Evolutionary conservation across 805 yeast genomes (phyloP).

Genomic region (Sungouiella thailandica): DNA sequence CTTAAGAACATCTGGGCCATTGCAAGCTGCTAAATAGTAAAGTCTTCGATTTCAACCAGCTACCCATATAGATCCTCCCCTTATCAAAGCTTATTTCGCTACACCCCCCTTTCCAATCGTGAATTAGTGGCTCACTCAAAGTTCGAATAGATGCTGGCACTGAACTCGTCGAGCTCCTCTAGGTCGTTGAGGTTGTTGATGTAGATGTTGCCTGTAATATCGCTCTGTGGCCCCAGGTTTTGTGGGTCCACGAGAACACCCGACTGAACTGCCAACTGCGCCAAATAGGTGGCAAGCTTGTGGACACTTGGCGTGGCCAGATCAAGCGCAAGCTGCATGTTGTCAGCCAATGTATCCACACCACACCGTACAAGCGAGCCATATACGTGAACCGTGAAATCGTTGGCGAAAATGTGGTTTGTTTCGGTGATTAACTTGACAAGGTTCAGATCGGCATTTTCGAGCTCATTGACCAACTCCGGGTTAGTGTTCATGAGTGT

Average conservation of each 20-base stretch:
- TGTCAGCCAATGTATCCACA: conserved; percentile 30
- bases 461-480: conserved; percentile 33
- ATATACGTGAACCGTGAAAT: conserved; percentile 26
- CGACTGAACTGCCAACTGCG: conserved; percentile 63
- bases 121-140: conserved; percentile 40
- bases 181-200: conserved; percentile 32
- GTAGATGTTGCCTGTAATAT: conserved; percentile 35
- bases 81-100: too few species aligned
- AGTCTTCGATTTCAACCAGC: too few species aligned
- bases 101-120: too few species aligned
- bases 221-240: conserved; percentile 19
- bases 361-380: conserved; percentile 29
- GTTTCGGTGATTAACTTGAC: conserved; percentile 43
- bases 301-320: conserved; percentile 15
- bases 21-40: too few species aligned
- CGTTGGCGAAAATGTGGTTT: conserved; percentile 33
- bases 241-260: conserved; percentile 46
- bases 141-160: conserved; percentile 88
- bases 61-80: too few species aligned
- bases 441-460: conserved; percentile 31
- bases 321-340: conserved; percentile 25
- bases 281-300: conserved; percentile 62
- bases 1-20: too few species aligned
- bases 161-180: conserved; percentile 74
- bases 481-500: conserved; percentile 48